Evolutionary conservation across 116 monocot genomes (phyloP).

Genomic region (Trichopus zeylanicus): DNA sequence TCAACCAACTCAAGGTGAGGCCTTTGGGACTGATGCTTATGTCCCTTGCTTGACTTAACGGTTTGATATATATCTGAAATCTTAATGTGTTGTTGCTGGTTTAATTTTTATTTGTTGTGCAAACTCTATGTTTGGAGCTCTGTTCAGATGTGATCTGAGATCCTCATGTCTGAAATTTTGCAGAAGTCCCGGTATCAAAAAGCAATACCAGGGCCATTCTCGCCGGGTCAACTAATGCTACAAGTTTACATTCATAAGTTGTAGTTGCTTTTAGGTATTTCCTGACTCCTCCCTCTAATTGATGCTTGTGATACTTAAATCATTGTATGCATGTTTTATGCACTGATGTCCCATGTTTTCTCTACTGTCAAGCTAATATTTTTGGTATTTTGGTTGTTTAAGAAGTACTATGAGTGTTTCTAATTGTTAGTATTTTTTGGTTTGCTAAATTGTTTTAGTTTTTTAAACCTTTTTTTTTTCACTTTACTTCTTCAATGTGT

Average conservation of each 20-base stretch:
- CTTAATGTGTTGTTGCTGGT: not conserved
- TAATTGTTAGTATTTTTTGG: too few relatives aligned
- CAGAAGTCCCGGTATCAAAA: conserved; percentile 24
- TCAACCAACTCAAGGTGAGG: conserved; percentile 19
- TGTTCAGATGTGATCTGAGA: not conserved
- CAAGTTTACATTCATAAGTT: conserved; percentile 22
- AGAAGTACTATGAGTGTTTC: too few relatives aligned
- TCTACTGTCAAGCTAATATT: too few relatives aligned
- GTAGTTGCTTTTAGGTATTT: not conserved
- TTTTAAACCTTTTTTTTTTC: too few relatives aligned
- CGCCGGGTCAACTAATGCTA: conserved; percentile 7
- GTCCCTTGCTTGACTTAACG: too few relatives aligned
- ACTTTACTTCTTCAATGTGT: too few relatives aligned
- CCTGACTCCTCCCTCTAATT: not conserved
- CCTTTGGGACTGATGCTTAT: not conserved
- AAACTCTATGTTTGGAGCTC: not conserved
- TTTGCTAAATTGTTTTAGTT: too few relatives aligned
- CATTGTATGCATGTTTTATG: conserved; percentile 13
- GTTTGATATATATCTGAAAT: too few relatives aligned
- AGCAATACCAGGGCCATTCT: conserved; percentile 17
- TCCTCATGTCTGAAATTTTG: conserved; percentile 3
- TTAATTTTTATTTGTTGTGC: not conserved
- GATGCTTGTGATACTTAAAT: not conserved
- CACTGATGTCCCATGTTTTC: too few relatives aligned
- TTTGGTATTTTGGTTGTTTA: too few relatives aligned